A percentile compares a stretch with the other conserved stretches of the same genome.
phyloP scores from a whole-genome alignment of 139 green algal genomes.

The Mychonastes homosphaera region DNA sequence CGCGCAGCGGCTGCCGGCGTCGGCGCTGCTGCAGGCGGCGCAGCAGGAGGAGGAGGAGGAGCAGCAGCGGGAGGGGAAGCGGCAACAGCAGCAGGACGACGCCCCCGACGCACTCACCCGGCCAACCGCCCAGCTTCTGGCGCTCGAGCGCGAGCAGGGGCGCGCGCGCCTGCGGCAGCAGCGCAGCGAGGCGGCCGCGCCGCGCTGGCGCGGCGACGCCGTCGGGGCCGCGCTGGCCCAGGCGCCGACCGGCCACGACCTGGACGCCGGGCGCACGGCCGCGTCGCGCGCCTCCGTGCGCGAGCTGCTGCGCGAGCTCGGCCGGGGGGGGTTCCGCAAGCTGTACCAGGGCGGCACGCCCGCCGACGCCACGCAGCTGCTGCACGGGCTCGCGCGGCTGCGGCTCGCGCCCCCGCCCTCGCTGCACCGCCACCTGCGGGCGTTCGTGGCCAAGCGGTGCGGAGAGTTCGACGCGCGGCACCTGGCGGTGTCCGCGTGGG shows the following conservation, averaged over 20 bases:
- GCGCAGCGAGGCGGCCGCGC: no score
- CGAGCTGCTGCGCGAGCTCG: neutral
- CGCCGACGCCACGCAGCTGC: conserved; percentile 8
- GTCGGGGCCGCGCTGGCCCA: no score
- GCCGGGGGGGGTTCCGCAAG: neutral
- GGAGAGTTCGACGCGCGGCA: neutral
- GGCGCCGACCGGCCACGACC: no score
- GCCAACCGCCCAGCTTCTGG: no score
- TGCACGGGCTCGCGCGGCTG: conserved; percentile 16
- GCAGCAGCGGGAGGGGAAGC: neutral
- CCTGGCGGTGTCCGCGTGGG: conserved; percentile 11
- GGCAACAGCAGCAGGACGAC: neutral
- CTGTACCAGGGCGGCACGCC: conserved; percentile 6
- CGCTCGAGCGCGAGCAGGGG: no score
- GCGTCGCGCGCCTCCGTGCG: neutral
- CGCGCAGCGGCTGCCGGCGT: conserved; percentile 1
- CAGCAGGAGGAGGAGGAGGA: no score
- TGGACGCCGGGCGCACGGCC: no score
- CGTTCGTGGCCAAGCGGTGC: neutral
- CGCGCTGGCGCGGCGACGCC: no score
- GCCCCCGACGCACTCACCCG: neutral
- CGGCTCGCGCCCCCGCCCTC: neutral
- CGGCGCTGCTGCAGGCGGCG: neutral
- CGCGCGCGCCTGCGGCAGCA: no score
- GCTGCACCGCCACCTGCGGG: neutral